Percentiles rank a stretch among this genome's conserved stretches.
phyloP scores from a whole-genome alignment of 192 early-diverging fungal species.

The Linnemannia exigua region DNA sequence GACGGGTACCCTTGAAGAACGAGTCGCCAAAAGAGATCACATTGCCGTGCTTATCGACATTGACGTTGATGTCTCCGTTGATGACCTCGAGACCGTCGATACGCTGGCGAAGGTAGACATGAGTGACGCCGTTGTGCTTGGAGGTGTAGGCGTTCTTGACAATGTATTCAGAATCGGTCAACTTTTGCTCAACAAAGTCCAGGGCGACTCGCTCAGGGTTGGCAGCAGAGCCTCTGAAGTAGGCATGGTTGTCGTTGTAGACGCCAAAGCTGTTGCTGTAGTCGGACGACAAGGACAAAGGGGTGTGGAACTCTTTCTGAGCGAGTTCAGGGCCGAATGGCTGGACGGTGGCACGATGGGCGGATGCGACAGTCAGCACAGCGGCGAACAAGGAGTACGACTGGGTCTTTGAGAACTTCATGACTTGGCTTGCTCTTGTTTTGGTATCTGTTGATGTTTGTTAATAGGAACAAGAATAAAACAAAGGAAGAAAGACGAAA shows the following conservation, averaged over 20 bases:
- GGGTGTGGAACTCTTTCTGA: constrained; percentile 50
- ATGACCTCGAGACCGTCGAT: constrained; percentile 77
- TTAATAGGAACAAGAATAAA: not conserved
- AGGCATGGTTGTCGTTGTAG: constrained; percentile 14
- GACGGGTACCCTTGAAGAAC: constrained; percentile 61
- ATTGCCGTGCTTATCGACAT: constrained; percentile 74
- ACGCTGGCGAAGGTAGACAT: constrained; percentile 86
- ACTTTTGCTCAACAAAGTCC: constrained; percentile 59
- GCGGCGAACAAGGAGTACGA: constrained; percentile 44
- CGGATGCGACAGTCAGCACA: constrained; percentile 35
- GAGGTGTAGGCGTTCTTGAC: constrained; percentile 81
- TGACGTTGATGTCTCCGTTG: constrained; percentile 90
- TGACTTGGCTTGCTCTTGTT: constrained; percentile 14
- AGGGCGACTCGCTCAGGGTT: constrained; percentile 60
- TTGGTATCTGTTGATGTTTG: constrained; percentile 18
- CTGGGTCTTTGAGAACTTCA: constrained; percentile 50
- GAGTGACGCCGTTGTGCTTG: constrained; percentile 82
- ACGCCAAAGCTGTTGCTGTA: constrained; percentile 17
- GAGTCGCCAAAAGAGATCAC: constrained; percentile 85
- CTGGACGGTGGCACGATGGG: constrained; percentile 45
- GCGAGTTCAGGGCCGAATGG: constrained; percentile 57
- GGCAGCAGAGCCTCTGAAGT: constrained; percentile 29
- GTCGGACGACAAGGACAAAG: constrained; percentile 11
- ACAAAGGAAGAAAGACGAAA: not conserved
- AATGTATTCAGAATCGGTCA: constrained; percentile 62